These are phyloP conservation scores for Pseudogymnoascus sp. DNA, from an alignment of 2,329 filamentous ascomycete genomes.

Conservation along the genomic window DNA sequence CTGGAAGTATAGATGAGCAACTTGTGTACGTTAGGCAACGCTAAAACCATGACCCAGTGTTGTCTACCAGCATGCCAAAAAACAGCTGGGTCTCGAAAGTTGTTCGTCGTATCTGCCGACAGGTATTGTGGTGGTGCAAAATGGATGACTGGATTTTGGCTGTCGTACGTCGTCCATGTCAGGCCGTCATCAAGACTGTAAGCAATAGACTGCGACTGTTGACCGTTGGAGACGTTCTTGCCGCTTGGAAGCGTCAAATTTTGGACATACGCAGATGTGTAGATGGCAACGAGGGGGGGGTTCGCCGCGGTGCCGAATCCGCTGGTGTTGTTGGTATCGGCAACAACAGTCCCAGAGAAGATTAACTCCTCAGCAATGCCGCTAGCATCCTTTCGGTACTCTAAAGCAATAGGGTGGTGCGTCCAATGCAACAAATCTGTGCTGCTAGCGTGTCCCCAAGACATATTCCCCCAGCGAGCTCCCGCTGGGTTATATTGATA, in stretches of 20 bases:
- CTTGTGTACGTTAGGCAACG: slow-evolving; percentile 47
- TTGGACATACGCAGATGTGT: slow-evolving; percentile 27
- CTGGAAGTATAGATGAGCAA: slow-evolving; percentile 56
- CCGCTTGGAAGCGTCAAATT: slow-evolving; percentile 17
- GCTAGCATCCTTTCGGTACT: too few relatives aligned
- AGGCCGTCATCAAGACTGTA: slow-evolving; percentile 57
- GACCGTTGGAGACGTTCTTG: slow-evolving; percentile 31
- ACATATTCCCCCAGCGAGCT: slow-evolving; percentile 48
- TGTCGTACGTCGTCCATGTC: slow-evolving; percentile 50
- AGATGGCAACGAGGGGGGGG: slow-evolving; percentile 57
- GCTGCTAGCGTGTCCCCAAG: slow-evolving; percentile 62
- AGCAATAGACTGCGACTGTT: slow-evolving; percentile 51
- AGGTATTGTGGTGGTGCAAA: slow-evolving; percentile 32
- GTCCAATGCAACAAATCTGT: slow-evolving; percentile 56
- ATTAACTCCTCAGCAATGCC: slow-evolving; percentile 40
- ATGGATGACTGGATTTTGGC: slow-evolving; percentile 51
- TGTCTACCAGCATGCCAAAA: slow-evolving; percentile 44
- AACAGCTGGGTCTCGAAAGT: slow-evolving; percentile 62
- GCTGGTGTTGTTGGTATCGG: slow-evolving; percentile 58
- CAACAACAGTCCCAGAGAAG: slow-evolving; percentile 49
- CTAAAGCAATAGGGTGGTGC: slow-evolving; percentile 56
- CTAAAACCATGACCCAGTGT: slow-evolving; percentile 51
- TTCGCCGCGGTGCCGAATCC: slow-evolving; percentile 55
- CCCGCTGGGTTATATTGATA: slow-evolving; percentile 53
- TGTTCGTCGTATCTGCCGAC: slow-evolving; percentile 22